Evolutionary conservation across 2,329 filamentous ascomycete genomes (phyloP), one percentile per base, ranked within the genome.

Genomic region (Phyllosticta capitalensis): DNA sequence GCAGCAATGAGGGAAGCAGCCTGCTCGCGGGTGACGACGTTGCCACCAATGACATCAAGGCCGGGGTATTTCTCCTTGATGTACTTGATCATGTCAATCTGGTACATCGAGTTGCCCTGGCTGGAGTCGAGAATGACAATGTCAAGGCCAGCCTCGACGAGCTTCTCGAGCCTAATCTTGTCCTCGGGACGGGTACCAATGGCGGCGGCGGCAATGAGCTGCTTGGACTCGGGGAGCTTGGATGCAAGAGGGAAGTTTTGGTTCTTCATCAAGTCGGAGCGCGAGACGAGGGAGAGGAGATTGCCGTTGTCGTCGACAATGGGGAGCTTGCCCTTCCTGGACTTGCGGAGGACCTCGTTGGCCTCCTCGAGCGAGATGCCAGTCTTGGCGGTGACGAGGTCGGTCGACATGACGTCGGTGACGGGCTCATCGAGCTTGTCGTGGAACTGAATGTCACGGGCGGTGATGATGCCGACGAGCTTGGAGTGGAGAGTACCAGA

Each of bases 61-160:
- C 81, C 78, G 30, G 92, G 90, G 79, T 86, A 92, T 67, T 86
- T 89, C 66, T 86, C 74, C 83, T 99, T 99, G 79, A 94, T 83
- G 81, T 87, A 97, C 78, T 92, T 91, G 80, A 99, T 85, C 94
- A 99, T 99, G 63, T 96, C 90, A 64, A 97, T 87, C 80, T 97
- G 92, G 83, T 92, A 99, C 81, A 97, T 91, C 77, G 88, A 94
- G 84, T 97, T 97, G 66, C 94, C 94, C 79, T 99, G 94, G 71
- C 89, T 95, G 77, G 89, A 94, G 81, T 99, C 94, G 57, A 99
- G 84, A 67, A 99, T 81, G 66, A 96, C 92, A 72, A 99, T 89
- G 70, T 99, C 94, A 56, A 99, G 83, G 63, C 94, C 94, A 67
- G 94, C 94, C 61, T 96, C 92, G 49, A 95, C 92, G 53, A 99